Evolutionary conservation across 768 basidiomycete genomes (phyloP).

Genomic region (Podaxis sp.): DNA sequence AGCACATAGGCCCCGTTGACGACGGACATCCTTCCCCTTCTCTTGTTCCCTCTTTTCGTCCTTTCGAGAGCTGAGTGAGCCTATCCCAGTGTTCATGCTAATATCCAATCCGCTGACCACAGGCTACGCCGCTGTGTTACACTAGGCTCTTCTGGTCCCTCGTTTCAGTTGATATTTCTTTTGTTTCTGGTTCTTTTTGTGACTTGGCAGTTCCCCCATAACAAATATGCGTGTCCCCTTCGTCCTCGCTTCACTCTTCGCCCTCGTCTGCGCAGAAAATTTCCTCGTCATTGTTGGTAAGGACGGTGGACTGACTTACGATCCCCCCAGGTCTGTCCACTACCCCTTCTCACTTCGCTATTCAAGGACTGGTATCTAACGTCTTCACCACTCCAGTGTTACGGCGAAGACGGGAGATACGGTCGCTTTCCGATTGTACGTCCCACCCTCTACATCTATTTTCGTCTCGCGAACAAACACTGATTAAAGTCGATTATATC

Average conservation of each 20-base stretch:
- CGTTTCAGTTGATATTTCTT: constrained; percentile 12
- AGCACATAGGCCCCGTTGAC: neutral
- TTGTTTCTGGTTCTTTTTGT: neutral
- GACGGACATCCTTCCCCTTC: constrained; percentile 9
- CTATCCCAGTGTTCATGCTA: constrained; percentile 12
- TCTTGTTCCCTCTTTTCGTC: constrained; percentile 13
- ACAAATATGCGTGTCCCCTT: constrained; percentile 23
- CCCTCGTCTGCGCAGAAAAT: constrained; percentile 27
- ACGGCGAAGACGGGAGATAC: constrained; percentile 34
- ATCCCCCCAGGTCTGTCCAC: constrained; percentile 24
- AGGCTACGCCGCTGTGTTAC: neutral
- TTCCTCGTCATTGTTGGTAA: constrained; percentile 33
- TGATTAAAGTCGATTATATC: neutral
- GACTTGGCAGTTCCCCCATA: neutral
- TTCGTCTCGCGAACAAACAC: neutral
- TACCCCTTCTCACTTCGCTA: neutral
- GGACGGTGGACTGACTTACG: constrained; percentile 23
- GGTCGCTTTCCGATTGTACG: constrained; percentile 46
- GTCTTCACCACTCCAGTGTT: constrained; percentile 22
- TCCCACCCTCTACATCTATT: constrained; percentile 2
- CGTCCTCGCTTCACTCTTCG: constrained; percentile 23
- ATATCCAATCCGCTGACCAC: constrained; percentile 2
- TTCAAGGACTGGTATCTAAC: neutral
- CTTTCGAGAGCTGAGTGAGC: constrained; percentile 33
- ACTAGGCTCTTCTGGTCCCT: constrained; percentile 12